These are phyloP conservation scores for Fraxinus albicans DNA, from an alignment of 305 asterid genomes.

Conservation along the genomic window DNA sequence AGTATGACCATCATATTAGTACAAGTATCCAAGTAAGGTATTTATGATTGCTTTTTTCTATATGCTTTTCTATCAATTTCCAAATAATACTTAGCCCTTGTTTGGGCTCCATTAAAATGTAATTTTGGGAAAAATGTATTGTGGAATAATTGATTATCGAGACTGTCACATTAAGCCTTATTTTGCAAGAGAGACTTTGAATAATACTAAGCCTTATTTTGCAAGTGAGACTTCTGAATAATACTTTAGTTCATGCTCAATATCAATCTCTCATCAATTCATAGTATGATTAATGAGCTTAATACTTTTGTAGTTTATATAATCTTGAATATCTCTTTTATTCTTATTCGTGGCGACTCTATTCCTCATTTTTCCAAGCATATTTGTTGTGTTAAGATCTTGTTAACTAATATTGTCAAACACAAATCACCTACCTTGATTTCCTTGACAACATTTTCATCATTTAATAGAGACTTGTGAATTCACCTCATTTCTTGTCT, in stretches of 20 bases:
- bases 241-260: background rate
- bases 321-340: background rate
- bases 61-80: background rate
- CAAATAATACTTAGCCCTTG: background rate
- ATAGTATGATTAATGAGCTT: background rate
- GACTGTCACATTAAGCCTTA: background rate
- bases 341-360: background rate
- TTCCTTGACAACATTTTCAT: background rate
- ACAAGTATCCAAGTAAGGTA: too few relatives aligned
- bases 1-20: too few relatives aligned
- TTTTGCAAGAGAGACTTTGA: too few relatives aligned
- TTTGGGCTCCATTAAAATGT: too few relatives aligned
- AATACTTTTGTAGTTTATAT: background rate
- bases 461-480: background rate
- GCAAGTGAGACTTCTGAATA: background rate
- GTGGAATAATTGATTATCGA: background rate
- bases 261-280: background rate
- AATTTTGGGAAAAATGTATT: too few relatives aligned
- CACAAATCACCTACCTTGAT: background rate
- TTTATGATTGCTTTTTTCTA: background rate
- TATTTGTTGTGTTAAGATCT: background rate
- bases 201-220: too few relatives aligned
- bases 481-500: background rate
- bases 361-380: background rate
- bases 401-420: background rate